Evolutionary conservation across 1,284 basidiomycete genomes (phyloP), one percentile per base, ranked within the genome.

Genomic region (Sphaerobolus stellatus): DNA sequence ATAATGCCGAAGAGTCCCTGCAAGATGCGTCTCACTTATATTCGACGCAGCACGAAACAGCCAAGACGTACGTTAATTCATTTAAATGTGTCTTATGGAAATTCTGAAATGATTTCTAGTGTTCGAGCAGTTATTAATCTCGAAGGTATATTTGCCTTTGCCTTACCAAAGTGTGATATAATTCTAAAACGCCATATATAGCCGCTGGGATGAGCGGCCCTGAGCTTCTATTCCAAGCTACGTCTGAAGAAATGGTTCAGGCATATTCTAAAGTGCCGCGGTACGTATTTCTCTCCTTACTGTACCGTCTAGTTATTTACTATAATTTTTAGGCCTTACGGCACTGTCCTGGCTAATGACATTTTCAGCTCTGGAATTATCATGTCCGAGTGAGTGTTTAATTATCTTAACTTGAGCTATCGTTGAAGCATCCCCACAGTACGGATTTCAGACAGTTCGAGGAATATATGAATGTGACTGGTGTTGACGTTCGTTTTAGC

Each of bases 381-480:
- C 49, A 75, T 97, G 45, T 94, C 90, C 9, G 94, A 97, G 90
- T 93, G 65, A 59, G 86, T 77, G 1, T 8, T 29, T 38, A 49
- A n/a, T 38, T n/a, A 28, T 47, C 33, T 36, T 18, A 18, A 11
- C 33, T 40, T 58, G 27, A 46, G 41, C 30, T 16, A 41, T 58
- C 20, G 54, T 22, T 29, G 9, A 41, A 30, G 8, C 25, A 31
- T 45, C 51, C 13, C 46, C 48, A 27, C 58, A 93, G 91, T 64
- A 97, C 93, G 41, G 93, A 96, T 68, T 96, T 95, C 64, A 83
- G 92, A 30, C 95, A 98, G 65, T 99, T 98, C 61, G 90, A 94
- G 64, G 76, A 90, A 59, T 99, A 99, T 68, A 77, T 97, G 31
- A 88, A 89, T 61, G 83, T 94, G 16, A 88, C 90, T 0, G 93